These are phyloP conservation scores for Asparagopsis taxiformis DNA, from an alignment of 31 red algal species.

Conservation along the genomic window DNA sequence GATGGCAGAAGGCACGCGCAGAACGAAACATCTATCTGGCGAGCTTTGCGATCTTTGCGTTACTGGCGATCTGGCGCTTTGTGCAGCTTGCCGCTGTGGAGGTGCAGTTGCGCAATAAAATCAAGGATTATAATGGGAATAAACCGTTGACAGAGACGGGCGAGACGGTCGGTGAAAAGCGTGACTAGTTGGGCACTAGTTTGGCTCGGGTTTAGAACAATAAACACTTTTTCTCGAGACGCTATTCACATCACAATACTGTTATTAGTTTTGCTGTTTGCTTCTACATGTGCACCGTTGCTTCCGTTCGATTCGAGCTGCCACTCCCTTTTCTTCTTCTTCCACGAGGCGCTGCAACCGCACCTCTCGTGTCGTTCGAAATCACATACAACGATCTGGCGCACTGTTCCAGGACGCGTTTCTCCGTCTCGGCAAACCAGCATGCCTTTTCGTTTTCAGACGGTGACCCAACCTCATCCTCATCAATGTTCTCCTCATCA, in stretches of 20 bases:
- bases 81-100: slow-evolving; percentile 57
- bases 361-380: slow-evolving; percentile 5
- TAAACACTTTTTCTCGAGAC: neutral
- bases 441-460: slow-evolving; percentile 18
- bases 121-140: slow-evolving; percentile 60
- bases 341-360: neutral
- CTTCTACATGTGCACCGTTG: neutral
- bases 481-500: slow-evolving; percentile 47
- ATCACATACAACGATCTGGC: slow-evolving; percentile 44
- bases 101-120: slow-evolving; percentile 44
- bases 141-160: slow-evolving; percentile 48
- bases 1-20: slow-evolving; percentile 39
- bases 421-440: slow-evolving; percentile 55
- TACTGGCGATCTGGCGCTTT: slow-evolving; percentile 50
- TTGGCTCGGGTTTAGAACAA: too few relatives aligned
- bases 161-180: slow-evolving; percentile 1
- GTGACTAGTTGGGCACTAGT: neutral
- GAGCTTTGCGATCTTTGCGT: slow-evolving; percentile 33
- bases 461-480: slow-evolving; percentile 6
- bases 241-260: neutral
- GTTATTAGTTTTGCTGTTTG: neutral
- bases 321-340: neutral
- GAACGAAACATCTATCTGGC: slow-evolving; percentile 62
- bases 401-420: slow-evolving; percentile 46
- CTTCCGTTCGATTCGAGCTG: neutral